Base-by-base conservation (phyloP, 768 basidiomycete species). In the Xerocomellus dryophilus region DNA sequence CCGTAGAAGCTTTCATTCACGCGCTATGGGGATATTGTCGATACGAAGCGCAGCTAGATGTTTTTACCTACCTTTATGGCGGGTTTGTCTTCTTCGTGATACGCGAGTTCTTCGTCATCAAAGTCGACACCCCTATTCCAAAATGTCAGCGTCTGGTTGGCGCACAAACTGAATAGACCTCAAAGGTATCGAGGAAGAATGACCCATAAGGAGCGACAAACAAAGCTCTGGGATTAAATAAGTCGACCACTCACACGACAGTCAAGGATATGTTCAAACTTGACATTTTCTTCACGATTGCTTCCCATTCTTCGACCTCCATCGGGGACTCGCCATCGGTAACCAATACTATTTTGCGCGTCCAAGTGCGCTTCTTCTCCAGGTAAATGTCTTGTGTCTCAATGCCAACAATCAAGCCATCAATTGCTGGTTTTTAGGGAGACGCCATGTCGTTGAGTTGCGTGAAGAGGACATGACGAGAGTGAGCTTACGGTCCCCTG, bases 251-350 rank as follows among this genome's bases (percentile, higher is more conserved):
- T 57, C 62, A 96, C 95, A 97, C 76, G 50, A 97, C 74, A 3
- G 83, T 82, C 42, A 95, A 63, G 11, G 73, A 68, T 35, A 94
- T 74, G 5, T 78, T 75, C 23, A 83, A 65, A 4, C 67, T 68
- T 46, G 85, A 78, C 74, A 98, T 81, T 61, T 87, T 87, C 40
- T 74, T 66, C 42, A 80, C 80, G 1, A 83, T 88, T 0, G 71
- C 74, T 60, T 90, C 83, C 86, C 90, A 91, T 57, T 90, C 82
- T 61, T 88, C 86, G 4, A 84, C 63, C 62, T 89, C 84, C 51
- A 89, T 82, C 4, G 81, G 82, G 35, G 76, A 82, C 71, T 89
- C 84, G 60, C 87, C 95, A 62, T 98, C 93, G 0, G 96, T 98
- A 18, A 98, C 68, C 15, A 98, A 62, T 35, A 88, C 78, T 3